Base-by-base conservation (phyloP, 2,329 filamentous ascomycete genomes). In the Ceratocystis huliohia region DNA sequence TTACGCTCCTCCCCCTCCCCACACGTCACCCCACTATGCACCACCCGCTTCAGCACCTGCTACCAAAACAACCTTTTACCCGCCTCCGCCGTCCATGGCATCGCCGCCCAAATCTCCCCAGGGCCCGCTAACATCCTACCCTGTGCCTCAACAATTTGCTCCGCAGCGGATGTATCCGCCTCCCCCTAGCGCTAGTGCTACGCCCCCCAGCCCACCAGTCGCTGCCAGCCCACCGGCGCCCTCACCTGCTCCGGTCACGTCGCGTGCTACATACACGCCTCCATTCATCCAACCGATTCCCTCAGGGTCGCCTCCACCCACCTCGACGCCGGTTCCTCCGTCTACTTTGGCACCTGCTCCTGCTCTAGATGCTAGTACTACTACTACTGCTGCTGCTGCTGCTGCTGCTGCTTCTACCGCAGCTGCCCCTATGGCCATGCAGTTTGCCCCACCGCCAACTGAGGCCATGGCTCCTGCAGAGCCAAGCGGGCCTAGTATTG, bases 41-140 rank as follows among this genome's bases (percentile, higher is more conserved):
- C 70, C 72, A 13, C 72, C 69, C 41, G 77, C 75, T 4, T 81
- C 80, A 25, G 77, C 79, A 62, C 78, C 79, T 2, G 76, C 78
- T 53, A 76, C 75, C 71, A 76, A 76, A 69, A 74, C 77, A 25
- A 77, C 77, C 59, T 80, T 79, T 72, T 80, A 79, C 61, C 74
- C 78, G 63, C 75, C 78, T 64, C 77, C 78, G 13, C 75, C 77
- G 17, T 72, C 72, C 65, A 15, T 65, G 15, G 71, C 74, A 59
- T 70, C 73, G 10, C 72, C 72, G 2, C 74, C 74, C 10, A 69
- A 72, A 33, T 46, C 48, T 37, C 48, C 64, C 37, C 76, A 64
- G 71, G 71, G 22, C 73, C 74, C 33, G 71, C 72, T 61, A 71
- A 74, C 68, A 70, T 69, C 74, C 4, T 71, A 72, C 25, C 72